Conservation (phyloP, 2,329 filamentous ascomycete genomes). For the Pseudocercospora vitis region DNA sequence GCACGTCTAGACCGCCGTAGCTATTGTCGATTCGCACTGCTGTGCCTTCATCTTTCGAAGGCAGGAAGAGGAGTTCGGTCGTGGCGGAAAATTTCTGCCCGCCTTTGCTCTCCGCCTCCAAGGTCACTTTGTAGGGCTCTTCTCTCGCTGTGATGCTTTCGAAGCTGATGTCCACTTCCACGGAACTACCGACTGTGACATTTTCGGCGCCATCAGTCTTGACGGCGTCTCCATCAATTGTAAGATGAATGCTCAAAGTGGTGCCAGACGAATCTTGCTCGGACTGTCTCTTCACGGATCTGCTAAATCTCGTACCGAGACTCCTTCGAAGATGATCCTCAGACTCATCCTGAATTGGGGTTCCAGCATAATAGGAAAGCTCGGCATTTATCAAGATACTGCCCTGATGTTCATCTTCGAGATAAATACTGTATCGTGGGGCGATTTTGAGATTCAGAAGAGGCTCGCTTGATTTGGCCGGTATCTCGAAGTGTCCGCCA, state of each 20-base stretch:
- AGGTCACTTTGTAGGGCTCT: constrained; percentile 38
- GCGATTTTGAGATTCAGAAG: constrained; percentile 49
- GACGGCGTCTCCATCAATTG: constrained; percentile 25
- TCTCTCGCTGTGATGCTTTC: neutral
- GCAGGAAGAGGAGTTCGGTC: constrained; percentile 42
- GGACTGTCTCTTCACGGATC: neutral
- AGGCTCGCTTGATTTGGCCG: constrained; percentile 37
- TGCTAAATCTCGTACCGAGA: neutral
- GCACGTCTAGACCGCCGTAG: constrained; percentile 42
- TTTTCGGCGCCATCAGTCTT: constrained; percentile 3
- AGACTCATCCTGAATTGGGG: constrained; percentile 7
- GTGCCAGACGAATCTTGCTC: neutral
- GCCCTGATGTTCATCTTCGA: constrained; percentile 40
- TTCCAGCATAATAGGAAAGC: constrained; percentile 42
- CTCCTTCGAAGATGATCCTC: neutral
- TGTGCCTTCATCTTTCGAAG: constrained; percentile 43
- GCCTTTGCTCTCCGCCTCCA: constrained; percentile 37
- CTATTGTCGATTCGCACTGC: constrained; percentile 48
- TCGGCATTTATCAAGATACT: constrained; percentile 45
- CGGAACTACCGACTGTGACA: constrained; percentile 28
- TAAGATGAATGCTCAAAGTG: neutral
- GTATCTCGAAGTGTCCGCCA: constrained; percentile 47
- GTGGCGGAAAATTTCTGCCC: constrained; percentile 39
- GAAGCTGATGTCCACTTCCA: neutral
- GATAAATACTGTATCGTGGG: constrained; percentile 45